Evolutionary conservation across 2,329 filamentous ascomycete genomes (phyloP), one percentile per base, ranked within the genome.

Genomic region (Fusarium sp.): DNA sequence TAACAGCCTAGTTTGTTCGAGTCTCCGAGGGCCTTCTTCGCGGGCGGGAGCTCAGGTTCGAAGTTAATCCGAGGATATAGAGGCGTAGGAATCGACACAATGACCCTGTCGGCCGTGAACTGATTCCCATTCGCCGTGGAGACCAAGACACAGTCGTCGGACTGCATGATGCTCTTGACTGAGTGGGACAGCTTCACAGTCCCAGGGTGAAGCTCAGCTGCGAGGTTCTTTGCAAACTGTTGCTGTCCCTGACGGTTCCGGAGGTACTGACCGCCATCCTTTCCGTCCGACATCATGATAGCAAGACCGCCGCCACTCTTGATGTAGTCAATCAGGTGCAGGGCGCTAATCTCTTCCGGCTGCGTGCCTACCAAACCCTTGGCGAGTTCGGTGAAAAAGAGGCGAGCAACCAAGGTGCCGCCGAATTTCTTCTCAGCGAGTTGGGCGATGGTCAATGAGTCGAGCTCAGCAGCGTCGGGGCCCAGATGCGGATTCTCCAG

Each of bases 201-300:
- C 43, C 23, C 37, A 7, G 39, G 39, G 10, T 20, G 39, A 11
- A 16, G 20, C 7, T 41, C 2, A 2, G 18, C 7, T 1, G 5
- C 2, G 3, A 16, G 6, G 27, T 5, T 13, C n/a, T 43, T 43
- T 20, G 39, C n/a, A n/a, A 18, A 45, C 14, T 30, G 50, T 18
- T 54, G n/a, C 58, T 63, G n/a, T 63, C 74, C 74, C n/a, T 76
- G 67, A 13, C 67, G 69, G 20, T 72, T 66, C 4, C 71, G 60
- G 11, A 74, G 27, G 11, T 72, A 74, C 23, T 76, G 74, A 0
- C 66, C 64, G 0, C 74, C 75, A 34, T 72, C 37, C 8, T 64
- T 37, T 0, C 2, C 34, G 6, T 77, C 74, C 0, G 72, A 68
- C 0, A 54, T 64, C 10, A 77, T 66, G 10, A 70, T 67, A 10